Evolutionary conservation across 2,329 filamentous ascomycete genomes (phyloP), one percentile per base, ranked within the genome.

Genomic region (Pleomassaria siparia): DNA sequence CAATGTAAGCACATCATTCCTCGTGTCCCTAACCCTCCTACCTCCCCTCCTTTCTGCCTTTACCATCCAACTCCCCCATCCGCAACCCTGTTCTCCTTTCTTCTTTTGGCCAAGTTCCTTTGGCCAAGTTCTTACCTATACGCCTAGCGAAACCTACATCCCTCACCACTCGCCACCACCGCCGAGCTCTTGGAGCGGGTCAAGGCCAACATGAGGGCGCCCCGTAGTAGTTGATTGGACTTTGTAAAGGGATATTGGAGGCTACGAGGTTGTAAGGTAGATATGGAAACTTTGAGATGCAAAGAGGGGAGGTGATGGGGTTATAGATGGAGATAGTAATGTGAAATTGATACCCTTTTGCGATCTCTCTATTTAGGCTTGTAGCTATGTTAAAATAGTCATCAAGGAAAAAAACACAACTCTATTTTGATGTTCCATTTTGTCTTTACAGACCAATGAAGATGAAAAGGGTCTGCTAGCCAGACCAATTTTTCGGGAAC

Each of bases 171-270:
- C 7, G 81, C 84, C 46, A 83, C 81, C 6, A 79, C 78, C 22
- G 82, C 83, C 44, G 80, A 89, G 59, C 73, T 90, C 4, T 59
- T 89, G 12, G 85, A 87, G 59, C 77, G 86, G 51, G 81, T 90
- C 40, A 85, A 82, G 67, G 84, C 84, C 15, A 89, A 89, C 61
- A 25, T 41, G 44, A 21, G 44, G 26, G 24, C 37, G 6, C 35
- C 35, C 7, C 18, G 35, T 9, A 37, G n/a, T 22, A 37, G n/a
- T 22, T 37, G 35, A 37, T 37, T 37, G 20, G 12, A 22, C 10
- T 37, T 13, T 3, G 35, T 3, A 24, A 37, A 12, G 16, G 15
- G n/a, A 35, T 7, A 7, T 11, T 35, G 15, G 32, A 18, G 32
- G 32, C n/a, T 35, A 3, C 9, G 32, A 18, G 5, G 32, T 4